Evolutionary conservation across 768 basidiomycete genomes (phyloP), one percentile per base, ranked within the genome.

Genomic region (Sarcodon sp.): DNA sequence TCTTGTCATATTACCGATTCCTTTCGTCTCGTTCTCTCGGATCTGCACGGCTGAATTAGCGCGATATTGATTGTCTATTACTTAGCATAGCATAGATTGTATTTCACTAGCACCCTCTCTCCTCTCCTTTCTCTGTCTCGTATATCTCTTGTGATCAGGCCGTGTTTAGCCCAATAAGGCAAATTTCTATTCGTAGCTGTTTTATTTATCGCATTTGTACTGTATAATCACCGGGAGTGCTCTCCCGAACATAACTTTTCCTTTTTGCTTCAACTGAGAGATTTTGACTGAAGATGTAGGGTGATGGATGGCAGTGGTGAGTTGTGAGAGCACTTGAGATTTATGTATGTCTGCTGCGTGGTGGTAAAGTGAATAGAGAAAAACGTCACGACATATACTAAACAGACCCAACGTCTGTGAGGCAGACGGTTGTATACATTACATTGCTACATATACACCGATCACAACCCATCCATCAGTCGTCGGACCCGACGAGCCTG

Each of bases 231-330:
- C 44, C 39, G 21, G 44, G 46, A 31, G n/a, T n/a, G n/a, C 39
- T 7, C 31, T 44, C 18, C 13, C 43, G 44, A 16, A 33, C 36
- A 16, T 51, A 47, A 15, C 49, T 46, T 13, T 38, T 37, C 51
- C 51, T 51, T n/a, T 9, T 13, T 18, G 33, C 12, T n/a, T 54
- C 50, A 61, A 56, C 52, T 38, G 21, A 27, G 21, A 27, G 3
- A 27, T 27, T 27, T 27, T 2, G 21, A 27, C 4, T 27, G 21
- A 27, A 27, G 21, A 4, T 27, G 21, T 4, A 27, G 3, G 4
- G 21, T 27, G 21, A 27, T 27, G 21, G 21, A 27, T 27, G 21
- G 21, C 21, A 27, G 21, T 4, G 21, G 21, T 27, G 4, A 27
- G 21, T 27, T 27, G 4, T 27, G 4, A 27, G 21, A 27, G 21